These are phyloP conservation scores for Cutaneotrichosporon sp. DNA, from an alignment of 1,284 basidiomycete genomes.

Conservation along the genomic window DNA sequence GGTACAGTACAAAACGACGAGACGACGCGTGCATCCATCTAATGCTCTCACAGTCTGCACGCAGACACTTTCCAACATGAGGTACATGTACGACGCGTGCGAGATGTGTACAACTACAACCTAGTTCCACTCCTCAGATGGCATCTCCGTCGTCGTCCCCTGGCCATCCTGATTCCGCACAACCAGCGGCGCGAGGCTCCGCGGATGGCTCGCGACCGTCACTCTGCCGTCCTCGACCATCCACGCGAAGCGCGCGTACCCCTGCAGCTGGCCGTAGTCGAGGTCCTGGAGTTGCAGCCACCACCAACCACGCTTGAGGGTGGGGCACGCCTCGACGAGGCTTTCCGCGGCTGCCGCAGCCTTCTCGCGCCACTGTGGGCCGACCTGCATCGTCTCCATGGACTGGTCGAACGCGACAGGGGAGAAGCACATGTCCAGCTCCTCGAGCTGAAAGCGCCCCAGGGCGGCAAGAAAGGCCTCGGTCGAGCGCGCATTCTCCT, in stretches of 20 bases:
- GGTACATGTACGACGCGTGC: conserved; percentile 56
- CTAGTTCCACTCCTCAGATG: conserved; percentile 14
- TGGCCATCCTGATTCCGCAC: conserved; percentile 18
- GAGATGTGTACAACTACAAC: background rate
- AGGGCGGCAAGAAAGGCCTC: conserved; percentile 4
- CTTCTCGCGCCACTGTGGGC: background rate
- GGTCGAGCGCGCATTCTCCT: no score
- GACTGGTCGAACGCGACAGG: background rate
- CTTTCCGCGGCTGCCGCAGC: background rate
- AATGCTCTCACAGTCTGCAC: no score
- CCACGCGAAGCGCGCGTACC: conserved; percentile 16
- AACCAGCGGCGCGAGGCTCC: conserved; percentile 11
- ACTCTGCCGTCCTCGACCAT: background rate
- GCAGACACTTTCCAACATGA: conserved; percentile 90
- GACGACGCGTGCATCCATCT: no score
- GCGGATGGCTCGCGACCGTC: background rate
- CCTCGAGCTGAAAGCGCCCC: background rate
- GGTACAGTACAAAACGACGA: no score
- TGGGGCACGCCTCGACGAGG: background rate
- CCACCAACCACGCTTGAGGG: conserved; percentile 9
- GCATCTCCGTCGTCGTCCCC: background rate
- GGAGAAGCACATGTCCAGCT: conserved; percentile 14
- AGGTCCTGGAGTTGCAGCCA: conserved; percentile 18
- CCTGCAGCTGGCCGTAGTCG: conserved; percentile 16
- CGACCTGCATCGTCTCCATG: background rate